A percentile compares a stretch with the other conserved stretches of the same genome.
phyloP scores from a whole-genome alignment of 2,329 filamentous ascomycete species.

The Ophiosphaerella korrae region DNA sequence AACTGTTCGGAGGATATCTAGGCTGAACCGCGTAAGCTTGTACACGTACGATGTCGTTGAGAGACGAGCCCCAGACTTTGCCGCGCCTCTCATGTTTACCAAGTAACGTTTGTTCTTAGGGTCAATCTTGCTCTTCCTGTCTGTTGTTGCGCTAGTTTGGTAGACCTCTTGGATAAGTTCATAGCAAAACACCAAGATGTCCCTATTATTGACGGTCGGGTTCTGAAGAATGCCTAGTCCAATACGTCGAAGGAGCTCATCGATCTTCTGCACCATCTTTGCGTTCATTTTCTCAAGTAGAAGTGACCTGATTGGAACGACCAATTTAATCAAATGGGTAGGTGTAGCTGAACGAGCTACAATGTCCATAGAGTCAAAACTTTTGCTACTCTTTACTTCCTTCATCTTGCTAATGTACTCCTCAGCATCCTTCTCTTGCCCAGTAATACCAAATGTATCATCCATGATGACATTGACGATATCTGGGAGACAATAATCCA shows the following conservation, averaged over 20 bases:
- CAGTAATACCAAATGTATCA: constrained; percentile 90
- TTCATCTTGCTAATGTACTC: constrained; percentile 96
- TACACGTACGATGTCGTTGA: constrained; percentile 79
- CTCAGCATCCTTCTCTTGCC: constrained; percentile 95
- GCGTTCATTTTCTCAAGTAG: constrained; percentile 83
- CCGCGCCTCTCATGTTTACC: constrained; percentile 75
- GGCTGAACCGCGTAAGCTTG: constrained; percentile 85
- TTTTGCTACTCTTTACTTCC: constrained; percentile 97
- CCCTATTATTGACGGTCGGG: constrained; percentile 73
- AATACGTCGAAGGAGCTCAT: constrained; percentile 83
- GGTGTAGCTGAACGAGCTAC: constrained; percentile 83
- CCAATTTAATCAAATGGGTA: constrained; percentile 71
- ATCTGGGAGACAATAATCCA: constrained; percentile 83
- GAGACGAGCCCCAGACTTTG: constrained; percentile 73
- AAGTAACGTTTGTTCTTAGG: constrained; percentile 71
- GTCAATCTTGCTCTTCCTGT: constrained; percentile 34
- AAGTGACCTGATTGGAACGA: constrained; percentile 77
- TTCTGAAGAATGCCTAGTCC: constrained; percentile 84
- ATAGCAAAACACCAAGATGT: constrained; percentile 92
- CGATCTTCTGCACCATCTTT: constrained; percentile 84
- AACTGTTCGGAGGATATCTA: constrained; percentile 85
- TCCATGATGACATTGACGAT: constrained; percentile 92
- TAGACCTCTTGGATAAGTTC: constrained; percentile 91
- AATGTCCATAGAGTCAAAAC: constrained; percentile 95
- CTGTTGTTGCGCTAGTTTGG: constrained; percentile 60